A percentile compares a stretch with the other conserved stretches of the same genome.
These are phyloP conservation scores for Coprinopsis marcescibilis DNA, from an alignment of 768 basidiomycete genomes.

Conservation along the genomic window DNA sequence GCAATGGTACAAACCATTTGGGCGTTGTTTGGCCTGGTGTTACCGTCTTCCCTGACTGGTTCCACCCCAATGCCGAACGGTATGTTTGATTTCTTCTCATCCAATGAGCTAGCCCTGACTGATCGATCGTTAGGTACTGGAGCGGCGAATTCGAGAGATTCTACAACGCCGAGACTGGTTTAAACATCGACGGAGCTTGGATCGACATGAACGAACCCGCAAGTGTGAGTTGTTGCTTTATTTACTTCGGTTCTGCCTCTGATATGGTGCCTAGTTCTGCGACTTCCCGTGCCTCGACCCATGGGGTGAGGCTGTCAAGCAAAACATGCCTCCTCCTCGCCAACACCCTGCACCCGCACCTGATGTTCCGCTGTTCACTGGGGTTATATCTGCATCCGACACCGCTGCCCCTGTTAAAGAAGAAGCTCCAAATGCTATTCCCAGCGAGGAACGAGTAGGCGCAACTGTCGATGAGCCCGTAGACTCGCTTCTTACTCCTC, in stretches of 20 bases:
- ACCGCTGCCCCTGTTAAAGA: conserved; percentile 1
- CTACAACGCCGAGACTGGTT: conserved; percentile 44
- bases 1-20: conserved; percentile 51
- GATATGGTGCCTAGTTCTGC: conserved; percentile 44
- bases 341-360: conserved; percentile 44
- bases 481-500: conserved; percentile 43
- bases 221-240: conserved; percentile 40
- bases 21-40: conserved; percentile 67
- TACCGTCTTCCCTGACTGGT: conserved; percentile 48
- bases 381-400: too few relatives aligned
- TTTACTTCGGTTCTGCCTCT: neutral
- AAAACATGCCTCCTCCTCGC: conserved; percentile 50
- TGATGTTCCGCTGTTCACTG: conserved; percentile 45
- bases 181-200: conserved; percentile 71
- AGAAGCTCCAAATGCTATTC: neutral
- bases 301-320: conserved; percentile 47
- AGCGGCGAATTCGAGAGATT: conserved; percentile 52
- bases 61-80: neutral
- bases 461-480: too few relatives aligned
- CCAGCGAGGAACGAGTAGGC: conserved; percentile 7
- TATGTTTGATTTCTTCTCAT: conserved; percentile 2
- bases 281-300: conserved; percentile 55
- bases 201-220: conserved; percentile 75
- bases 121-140: conserved; percentile 44
- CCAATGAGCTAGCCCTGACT: neutral